These are phyloP conservation scores for Pyricularia grisea DNA, from an alignment of 2,329 filamentous ascomycete species.

Conservation along the genomic window DNA sequence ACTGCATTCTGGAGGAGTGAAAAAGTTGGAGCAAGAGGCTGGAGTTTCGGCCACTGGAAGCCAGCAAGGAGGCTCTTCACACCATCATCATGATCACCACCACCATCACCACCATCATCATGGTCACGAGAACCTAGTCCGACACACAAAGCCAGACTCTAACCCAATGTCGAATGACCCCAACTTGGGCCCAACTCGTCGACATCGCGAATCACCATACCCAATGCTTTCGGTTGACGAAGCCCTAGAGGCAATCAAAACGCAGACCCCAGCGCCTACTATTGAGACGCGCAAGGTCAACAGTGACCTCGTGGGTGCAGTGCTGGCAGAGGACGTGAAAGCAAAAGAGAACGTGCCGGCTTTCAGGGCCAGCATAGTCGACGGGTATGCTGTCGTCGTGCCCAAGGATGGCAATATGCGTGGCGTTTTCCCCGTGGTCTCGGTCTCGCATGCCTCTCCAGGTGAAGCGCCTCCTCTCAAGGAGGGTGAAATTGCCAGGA, in stretches of 20 bases:
- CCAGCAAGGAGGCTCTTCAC: slow-evolving; percentile 31
- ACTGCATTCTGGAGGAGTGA: slow-evolving; percentile 71
- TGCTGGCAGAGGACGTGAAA: slow-evolving; percentile 74
- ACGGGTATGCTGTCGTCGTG: slow-evolving; percentile 83
- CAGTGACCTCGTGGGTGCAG: slow-evolving; percentile 58
- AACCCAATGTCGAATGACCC: slow-evolving; percentile 52
- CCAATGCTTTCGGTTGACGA: slow-evolving; percentile 84
- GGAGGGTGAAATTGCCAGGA: slow-evolving; percentile 71
- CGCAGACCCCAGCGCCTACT: slow-evolving; percentile 59
- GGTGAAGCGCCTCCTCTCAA: slow-evolving; percentile 55
- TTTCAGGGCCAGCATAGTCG: slow-evolving; percentile 91
- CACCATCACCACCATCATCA: slow-evolving; percentile 46
- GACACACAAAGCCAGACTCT: slow-evolving; percentile 57
- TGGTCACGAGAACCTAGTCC: slow-evolving; percentile 54
- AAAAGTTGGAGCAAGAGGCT: slow-evolving; percentile 77
- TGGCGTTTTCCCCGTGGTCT: slow-evolving; percentile 77
- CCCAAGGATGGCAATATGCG: slow-evolving; percentile 54
- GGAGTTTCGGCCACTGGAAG: slow-evolving; percentile 39
- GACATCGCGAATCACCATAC: slow-evolving; percentile 81
- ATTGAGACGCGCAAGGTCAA: slow-evolving; percentile 52
- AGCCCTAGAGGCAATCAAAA: slow-evolving; percentile 62
- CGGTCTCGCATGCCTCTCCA: slow-evolving; percentile 77
- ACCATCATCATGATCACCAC: slow-evolving; percentile 46
- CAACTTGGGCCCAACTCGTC: slow-evolving; percentile 50
- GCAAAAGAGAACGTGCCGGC: slow-evolving; percentile 81